Evolutionary conservation across 2,329 filamentous ascomycete genomes (phyloP).

Genomic region (Aphanocladium album): DNA sequence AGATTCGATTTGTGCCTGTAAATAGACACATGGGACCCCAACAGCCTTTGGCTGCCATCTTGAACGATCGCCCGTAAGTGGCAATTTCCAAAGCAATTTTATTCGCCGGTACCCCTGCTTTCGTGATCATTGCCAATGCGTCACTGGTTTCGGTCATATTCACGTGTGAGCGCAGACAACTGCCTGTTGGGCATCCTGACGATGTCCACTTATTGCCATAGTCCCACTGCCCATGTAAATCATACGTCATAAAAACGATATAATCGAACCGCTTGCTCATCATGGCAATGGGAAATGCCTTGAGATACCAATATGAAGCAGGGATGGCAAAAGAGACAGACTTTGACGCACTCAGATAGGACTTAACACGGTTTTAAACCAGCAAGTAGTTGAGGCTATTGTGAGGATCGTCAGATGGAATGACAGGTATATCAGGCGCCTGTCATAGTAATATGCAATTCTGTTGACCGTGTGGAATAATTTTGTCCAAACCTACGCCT

Average conservation of each 20-base stretch:
- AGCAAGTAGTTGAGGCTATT: slow-evolving; percentile 22
- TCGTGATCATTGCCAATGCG: slow-evolving; percentile 25
- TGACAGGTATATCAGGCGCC: not conserved
- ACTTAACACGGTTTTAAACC: slow-evolving; percentile 28
- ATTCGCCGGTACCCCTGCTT: slow-evolving; percentile 14
- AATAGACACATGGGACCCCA: too few relatives aligned
- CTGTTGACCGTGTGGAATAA: too few relatives aligned
- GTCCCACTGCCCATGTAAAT: slow-evolving; percentile 28
- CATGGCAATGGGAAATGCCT: slow-evolving; percentile 19
- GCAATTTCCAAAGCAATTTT: slow-evolving; percentile 27
- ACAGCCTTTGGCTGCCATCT: slow-evolving; percentile 19
- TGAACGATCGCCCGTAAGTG: slow-evolving; percentile 27
- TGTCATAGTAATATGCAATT: too few relatives aligned
- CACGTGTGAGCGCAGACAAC: slow-evolving; percentile 31
- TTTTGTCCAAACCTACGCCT: too few relatives aligned
- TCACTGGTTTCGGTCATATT: slow-evolving; percentile 31
- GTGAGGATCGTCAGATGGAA: not conserved
- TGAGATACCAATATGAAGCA: too few relatives aligned
- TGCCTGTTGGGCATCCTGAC: slow-evolving; percentile 24
- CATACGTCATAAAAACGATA: slow-evolving; percentile 30
- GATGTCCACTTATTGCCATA: slow-evolving; percentile 22
- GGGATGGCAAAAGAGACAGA: too few relatives aligned
- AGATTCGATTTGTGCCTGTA: too few relatives aligned
- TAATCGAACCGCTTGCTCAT: slow-evolving; percentile 27
- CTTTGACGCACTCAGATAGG: slow-evolving; percentile 20